These are phyloP conservation scores for Adansonia gregorii DNA, from an alignment of 441 rosid species.

Conservation along the genomic window DNA sequence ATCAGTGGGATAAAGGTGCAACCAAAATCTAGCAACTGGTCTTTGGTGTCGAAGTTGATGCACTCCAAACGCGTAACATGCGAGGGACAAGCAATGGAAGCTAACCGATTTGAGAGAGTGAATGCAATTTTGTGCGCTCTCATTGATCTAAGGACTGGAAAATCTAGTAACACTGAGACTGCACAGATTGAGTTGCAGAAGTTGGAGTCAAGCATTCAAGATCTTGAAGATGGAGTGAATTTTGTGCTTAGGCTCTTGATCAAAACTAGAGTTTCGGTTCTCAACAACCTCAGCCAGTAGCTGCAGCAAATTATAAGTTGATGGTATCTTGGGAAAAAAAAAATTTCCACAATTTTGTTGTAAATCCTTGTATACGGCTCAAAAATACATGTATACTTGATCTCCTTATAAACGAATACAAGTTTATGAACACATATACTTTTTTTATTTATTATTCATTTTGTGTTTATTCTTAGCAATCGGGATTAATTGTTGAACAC, in stretches of 20 bases:
- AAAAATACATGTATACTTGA: slow-evolving; percentile 10
- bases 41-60: slow-evolving; percentile 23
- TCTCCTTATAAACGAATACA: not conserved
- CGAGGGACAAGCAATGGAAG: not conserved
- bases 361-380: slow-evolving; percentile 18
- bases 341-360: not conserved
- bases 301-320: not conserved
- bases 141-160: slow-evolving; percentile 16
- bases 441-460: not conserved
- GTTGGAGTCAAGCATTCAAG: slow-evolving; percentile 21
- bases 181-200: slow-evolving; percentile 17
- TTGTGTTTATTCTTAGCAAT: not conserved
- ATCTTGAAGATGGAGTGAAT: slow-evolving; percentile 24
- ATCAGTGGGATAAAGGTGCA: not conserved
- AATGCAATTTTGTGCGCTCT: slow-evolving; percentile 30
- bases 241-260: slow-evolving; percentile 20
- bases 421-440: not conserved
- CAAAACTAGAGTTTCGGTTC: slow-evolving; percentile 19
- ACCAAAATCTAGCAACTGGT: slow-evolving; percentile 21
- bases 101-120: slow-evolving; percentile 34
- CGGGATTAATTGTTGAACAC: too few species aligned
- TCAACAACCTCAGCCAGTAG: slow-evolving; percentile 23
- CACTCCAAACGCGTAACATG: slow-evolving; percentile 6
- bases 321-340: not conserved
- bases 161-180: not conserved